Evolutionary conservation across 1,284 basidiomycete genomes (phyloP).

Genomic region (Clitocybe nebularis): DNA sequence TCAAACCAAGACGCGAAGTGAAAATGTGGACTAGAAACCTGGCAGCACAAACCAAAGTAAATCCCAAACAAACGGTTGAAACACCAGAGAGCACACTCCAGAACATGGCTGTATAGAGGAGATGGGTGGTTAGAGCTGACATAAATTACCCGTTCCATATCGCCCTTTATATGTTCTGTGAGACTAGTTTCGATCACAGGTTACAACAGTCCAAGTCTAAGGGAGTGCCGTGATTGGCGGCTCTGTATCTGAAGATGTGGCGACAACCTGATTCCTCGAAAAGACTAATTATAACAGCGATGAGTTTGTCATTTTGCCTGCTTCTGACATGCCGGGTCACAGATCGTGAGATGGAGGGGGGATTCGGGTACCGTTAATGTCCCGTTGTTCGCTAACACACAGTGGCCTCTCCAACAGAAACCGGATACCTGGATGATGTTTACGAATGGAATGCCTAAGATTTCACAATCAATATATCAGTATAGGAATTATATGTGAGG

Average conservation of each 20-base stretch:
- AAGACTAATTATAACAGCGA: conserved; percentile 3
- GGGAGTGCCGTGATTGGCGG: conserved; percentile 2
- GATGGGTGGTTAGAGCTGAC: background rate
- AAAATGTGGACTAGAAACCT: conserved; percentile 27
- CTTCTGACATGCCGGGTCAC: too few species aligned
- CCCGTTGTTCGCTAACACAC: too few species aligned
- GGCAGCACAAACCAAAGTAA: conserved; percentile 24
- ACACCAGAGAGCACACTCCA: conserved; percentile 8
- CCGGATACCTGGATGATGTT: too few species aligned
- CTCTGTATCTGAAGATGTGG: conserved; percentile 7
- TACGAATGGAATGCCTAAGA: too few species aligned
- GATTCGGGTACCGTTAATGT: too few species aligned
- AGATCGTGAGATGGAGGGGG: too few species aligned
- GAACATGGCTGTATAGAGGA: conserved; percentile 10
- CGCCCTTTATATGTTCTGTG: conserved; percentile 13
- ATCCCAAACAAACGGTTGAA: conserved; percentile 16
- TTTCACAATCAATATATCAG: too few species aligned
- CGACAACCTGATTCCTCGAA: conserved; percentile 7
- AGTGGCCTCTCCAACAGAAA: too few species aligned
- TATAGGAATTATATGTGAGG: too few species aligned
- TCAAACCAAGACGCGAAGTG: conserved; percentile 27
- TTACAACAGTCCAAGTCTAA: background rate
- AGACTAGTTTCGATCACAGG: conserved; percentile 17
- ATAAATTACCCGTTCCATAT: too few species aligned
- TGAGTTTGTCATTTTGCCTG: too few species aligned